Evolutionary conservation across 306 rosid genomes (phyloP).

Genomic region (Herpetospermum pedunculosum): DNA sequence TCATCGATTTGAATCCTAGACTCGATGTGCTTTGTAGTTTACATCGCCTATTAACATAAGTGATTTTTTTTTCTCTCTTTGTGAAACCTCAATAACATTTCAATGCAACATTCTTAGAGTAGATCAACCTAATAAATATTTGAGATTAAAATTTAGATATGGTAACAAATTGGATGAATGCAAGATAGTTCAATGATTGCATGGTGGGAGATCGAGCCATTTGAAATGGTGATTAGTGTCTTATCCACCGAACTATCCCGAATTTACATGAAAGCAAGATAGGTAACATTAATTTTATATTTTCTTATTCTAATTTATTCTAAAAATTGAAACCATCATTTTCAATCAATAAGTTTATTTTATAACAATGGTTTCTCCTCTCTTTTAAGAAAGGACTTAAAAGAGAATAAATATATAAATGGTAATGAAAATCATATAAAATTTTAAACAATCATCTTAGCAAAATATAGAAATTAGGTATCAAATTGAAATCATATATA

Average conservation of each 20-base stretch:
- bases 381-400: background rate
- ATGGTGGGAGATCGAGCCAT: no score
- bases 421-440: background rate
- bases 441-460: background rate
- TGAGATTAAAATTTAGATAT: background rate
- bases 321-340: background rate
- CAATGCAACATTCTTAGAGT: background rate
- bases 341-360: background rate
- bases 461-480: background rate
- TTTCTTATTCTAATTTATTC: background rate
- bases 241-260: no score
- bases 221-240: no score
- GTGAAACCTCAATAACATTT: no score
- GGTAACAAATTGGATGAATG: no score
- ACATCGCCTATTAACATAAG: no score
- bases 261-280: background rate
- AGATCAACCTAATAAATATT: background rate
- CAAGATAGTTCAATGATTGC: no score
- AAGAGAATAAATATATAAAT: background rate
- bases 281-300: background rate
- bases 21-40: no score
- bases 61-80: background rate
- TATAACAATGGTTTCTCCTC: background rate
- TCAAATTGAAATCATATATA: no score
- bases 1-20: no score